phyloP scores from a whole-genome alignment of 1,284 basidiomycete species.

The Phlebopus sp. region DNA sequence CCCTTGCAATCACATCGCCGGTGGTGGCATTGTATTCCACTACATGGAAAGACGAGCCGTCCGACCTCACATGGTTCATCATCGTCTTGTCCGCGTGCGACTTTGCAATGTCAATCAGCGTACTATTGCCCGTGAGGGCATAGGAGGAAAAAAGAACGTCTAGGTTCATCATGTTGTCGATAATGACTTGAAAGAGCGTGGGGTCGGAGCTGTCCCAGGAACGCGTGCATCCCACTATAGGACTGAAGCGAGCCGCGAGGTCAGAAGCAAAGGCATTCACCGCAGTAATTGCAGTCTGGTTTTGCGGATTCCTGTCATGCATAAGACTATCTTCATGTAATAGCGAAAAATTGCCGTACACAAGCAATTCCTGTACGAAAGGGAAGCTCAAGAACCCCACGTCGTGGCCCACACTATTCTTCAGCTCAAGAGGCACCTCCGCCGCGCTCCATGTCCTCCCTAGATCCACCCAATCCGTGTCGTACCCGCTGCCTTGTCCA shows the following conservation, averaged over 20 bases:
- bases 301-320: constrained; percentile 15
- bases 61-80: constrained; percentile 19
- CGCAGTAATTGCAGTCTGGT: constrained; percentile 15
- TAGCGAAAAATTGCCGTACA: constrained; percentile 9
- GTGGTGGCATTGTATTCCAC: constrained; percentile 47
- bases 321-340: background rate
- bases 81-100: constrained; percentile 21
- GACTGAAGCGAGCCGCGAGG: constrained; percentile 18
- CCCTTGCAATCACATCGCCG: constrained; percentile 38
- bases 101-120: constrained; percentile 17
- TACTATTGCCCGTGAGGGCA: constrained; percentile 18
- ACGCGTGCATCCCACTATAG: constrained; percentile 21
- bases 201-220: constrained; percentile 20
- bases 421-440: constrained; percentile 13
- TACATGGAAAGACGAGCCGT: constrained; percentile 42
- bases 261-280: constrained; percentile 20
- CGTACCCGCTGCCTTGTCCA: constrained; percentile 1
- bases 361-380: constrained; percentile 17
- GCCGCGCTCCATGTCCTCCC: constrained; percentile 18
- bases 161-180: constrained; percentile 27
- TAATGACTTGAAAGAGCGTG: constrained; percentile 17
- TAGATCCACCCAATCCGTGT: constrained; percentile 16
- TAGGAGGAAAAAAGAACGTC: constrained; percentile 19
- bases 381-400: constrained; percentile 25
- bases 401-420: constrained; percentile 18